Percentiles rank a stretch among this genome's conserved stretches.
Conservation (phyloP, 2,329 filamentous ascomycete species). For the Aquanectria penicillioides region DNA sequence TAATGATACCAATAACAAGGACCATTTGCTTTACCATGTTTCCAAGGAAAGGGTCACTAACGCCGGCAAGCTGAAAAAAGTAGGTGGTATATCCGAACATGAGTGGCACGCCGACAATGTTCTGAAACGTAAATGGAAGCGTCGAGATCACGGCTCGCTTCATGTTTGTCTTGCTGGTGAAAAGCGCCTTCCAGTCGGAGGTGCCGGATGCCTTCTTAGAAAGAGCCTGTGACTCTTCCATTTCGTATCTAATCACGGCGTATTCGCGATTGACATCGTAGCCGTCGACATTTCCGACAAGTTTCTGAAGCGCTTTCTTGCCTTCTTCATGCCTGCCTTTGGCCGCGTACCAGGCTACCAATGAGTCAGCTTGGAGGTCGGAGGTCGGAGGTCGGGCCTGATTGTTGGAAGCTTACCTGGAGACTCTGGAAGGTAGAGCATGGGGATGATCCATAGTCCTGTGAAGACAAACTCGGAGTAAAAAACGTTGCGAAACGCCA, state of each 20-base stretch:
- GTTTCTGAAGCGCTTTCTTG: slow-evolving; percentile 25
- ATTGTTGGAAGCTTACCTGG: slow-evolving; percentile 5
- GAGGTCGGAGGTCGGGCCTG: not conserved
- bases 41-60: slow-evolving; percentile 35
- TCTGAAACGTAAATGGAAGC: slow-evolving; percentile 34
- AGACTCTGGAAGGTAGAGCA: slow-evolving; percentile 18
- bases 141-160: slow-evolving; percentile 33
- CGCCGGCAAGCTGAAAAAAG: slow-evolving; percentile 35
- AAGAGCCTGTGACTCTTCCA: slow-evolving; percentile 14
- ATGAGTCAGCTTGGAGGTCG: not conserved
- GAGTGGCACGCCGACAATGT: slow-evolving; percentile 34
- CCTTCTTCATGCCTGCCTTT: slow-evolving; percentile 24
- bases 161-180: slow-evolving; percentile 26
- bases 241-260: slow-evolving; percentile 30
- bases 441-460: slow-evolving; percentile 19
- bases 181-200: slow-evolving; percentile 21
- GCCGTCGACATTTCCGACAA: slow-evolving; percentile 15
- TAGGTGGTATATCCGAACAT: slow-evolving; percentile 38
- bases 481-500: slow-evolving; percentile 20
- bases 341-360: slow-evolving; percentile 11
- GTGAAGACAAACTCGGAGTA: slow-evolving; percentile 27
- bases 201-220: slow-evolving; percentile 1
- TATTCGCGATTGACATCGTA: slow-evolving; percentile 35
- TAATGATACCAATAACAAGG: slow-evolving; percentile 26
- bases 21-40: slow-evolving; percentile 30